Base-by-base conservation (phyloP, 1,284 basidiomycete species). In the Austroboletus novae-zelandiae region DNA sequence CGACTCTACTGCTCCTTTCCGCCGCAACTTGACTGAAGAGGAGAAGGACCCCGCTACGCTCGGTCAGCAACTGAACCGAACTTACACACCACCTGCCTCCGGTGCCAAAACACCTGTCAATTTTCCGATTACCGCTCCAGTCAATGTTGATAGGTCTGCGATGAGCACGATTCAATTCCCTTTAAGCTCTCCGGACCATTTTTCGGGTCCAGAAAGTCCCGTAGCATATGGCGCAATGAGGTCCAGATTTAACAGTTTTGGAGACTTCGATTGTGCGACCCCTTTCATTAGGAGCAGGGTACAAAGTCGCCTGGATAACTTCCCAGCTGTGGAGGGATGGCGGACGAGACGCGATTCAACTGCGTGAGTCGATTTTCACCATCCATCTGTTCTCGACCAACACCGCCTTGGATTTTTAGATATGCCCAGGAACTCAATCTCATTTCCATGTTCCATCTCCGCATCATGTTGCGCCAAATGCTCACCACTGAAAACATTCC, bases 401-500 rank as follows among this genome's bases (percentile, higher is more conserved):
- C 23, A 44, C 8, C 2, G 6, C 32, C 9, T 52, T 37, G 32
- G n/a, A 17, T 17, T 35, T 34, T 43, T 56, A 90, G 86, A 37
- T 90, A 89, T 60, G 86, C 85, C 6, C 81, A 91, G 62, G 86
- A 93, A 61, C 78, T 95, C 23, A 91, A 92, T 58, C 74, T 86
- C 5, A 84, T 86, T 13, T 94, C 92, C 13, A 89, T 94, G 81
- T 80, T 81, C 57, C 91, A 96, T 70, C 80, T 96, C 49, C 86
- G 90, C 48, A 78, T 85, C 50, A 94, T 98, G 88, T 75, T 98
- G 15, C 80, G 85, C 9, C 95, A 98, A 71, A 80, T 91, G 89
- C 78, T 91, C n/a, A 81, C 79, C 3, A 80, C 75, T 27, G 89
- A 90, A 60, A 71, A 80, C 40, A 86, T 97, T 17, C 85, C 90